Evolutionary conservation across 352 stramenopile species (phyloP), one percentile per base, ranked within the genome.

Genomic region (Hyaloperonospora brassicae): DNA sequence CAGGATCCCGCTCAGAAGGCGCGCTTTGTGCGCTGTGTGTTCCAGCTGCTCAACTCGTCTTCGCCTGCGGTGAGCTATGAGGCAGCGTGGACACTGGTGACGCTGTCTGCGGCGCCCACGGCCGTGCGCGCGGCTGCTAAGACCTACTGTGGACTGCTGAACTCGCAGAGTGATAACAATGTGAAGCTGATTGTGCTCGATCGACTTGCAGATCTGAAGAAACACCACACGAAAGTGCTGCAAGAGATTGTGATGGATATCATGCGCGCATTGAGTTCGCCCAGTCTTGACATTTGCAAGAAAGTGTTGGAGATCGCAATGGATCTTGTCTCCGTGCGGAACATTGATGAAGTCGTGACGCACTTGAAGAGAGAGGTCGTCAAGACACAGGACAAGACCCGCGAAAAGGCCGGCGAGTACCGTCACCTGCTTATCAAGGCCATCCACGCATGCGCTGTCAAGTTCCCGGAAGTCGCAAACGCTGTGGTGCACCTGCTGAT

Each of bases 131-230:
- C 97, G 1, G 95, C 96, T 1, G 95, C 96, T 11, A 89, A 98
- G 59, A 98, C 97, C 5, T 99, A 99, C 75, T 95, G 95, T 24
- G 91, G 86, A 2, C 78, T 99, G 34, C 79, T 99, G 13, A 98
- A 98, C 70, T 93, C 82, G 31, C 94, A 98, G 70, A 99, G 95
- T 69, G 97, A 99, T 74, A 99, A 99, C 75, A 99, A 99, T 63
- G 95, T 99, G 47, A 99, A 99, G 77, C 84, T 99, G 12, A 99
- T 99, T 72, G 94, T 99, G 38, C 79, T 99, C 17, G 96, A 99
- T 62, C 88, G 96, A 4, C 79, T 99, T 11, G 89, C 89, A 21
- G 89, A 96, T 44, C 79, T 99, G n/a, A 98, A 98, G 71, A 97
- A 98, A 66, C 93, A 97, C 62, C 88, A 97, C 59, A 89, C 84